Evolutionary conservation across 129 eudicot genomes (phyloP).

Genomic region (Chrysanthemum makinoi): DNA sequence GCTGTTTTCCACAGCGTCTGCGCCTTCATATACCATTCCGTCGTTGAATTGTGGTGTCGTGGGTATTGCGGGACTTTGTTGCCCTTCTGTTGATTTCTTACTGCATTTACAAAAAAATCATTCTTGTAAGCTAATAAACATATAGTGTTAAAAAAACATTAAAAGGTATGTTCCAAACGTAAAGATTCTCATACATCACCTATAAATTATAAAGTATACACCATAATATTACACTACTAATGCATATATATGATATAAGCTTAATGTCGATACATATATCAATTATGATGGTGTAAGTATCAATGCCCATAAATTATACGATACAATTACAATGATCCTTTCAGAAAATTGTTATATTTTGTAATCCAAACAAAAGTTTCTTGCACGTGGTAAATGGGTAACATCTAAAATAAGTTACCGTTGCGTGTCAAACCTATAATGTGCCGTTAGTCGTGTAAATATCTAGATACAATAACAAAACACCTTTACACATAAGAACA

Average conservation of each 20-base stretch:
- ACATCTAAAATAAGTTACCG: conserved; percentile 13
- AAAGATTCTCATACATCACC: no score
- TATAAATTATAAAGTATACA: no score
- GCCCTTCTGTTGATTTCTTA: conserved; percentile 53
- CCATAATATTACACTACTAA: no score
- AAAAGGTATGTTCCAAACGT: no score
- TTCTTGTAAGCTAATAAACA: not conserved
- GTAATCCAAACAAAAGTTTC: not conserved
- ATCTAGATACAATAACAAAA: not conserved
- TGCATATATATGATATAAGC: no score
- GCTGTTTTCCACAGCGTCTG: conserved; percentile 49
- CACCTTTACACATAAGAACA: no score
- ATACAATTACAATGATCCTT: no score
- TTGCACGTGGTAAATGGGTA: conserved; percentile 5
- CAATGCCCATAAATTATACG: no score
- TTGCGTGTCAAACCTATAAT: not conserved
- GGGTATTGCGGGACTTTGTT: conserved; percentile 19
- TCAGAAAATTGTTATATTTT: not conserved
- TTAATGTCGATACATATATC: no score
- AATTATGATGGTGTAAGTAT: no score
- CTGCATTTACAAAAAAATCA: conserved; percentile 35
- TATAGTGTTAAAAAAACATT: not conserved
- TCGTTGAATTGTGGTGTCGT: conserved; percentile 15
- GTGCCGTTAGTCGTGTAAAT: conserved; percentile 23
- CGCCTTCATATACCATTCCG: conserved; percentile 72